Evolutionary conservation across 441 rosid genomes (phyloP).

Genomic region (Eutrema salsugineum): DNA sequence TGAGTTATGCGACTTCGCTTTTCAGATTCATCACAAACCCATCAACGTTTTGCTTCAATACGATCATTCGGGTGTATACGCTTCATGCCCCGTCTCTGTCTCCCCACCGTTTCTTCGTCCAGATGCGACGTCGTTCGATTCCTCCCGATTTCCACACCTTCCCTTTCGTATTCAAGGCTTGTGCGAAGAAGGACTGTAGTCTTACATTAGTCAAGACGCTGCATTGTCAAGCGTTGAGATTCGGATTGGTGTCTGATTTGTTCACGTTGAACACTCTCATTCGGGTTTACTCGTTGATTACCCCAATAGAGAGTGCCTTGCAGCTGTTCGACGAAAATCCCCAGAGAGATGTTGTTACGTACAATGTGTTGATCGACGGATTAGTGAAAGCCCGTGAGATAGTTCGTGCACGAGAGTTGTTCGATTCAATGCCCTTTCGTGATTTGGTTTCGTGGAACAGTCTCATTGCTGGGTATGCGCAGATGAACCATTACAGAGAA

Average conservation of each 20-base stretch:
- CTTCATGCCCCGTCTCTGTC: conserved; percentile 42
- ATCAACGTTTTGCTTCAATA: conserved; percentile 53
- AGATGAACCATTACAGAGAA: conserved; percentile 34
- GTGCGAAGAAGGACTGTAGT: conserved; percentile 30
- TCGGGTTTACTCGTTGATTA: conserved; percentile 26
- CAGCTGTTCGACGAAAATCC: conserved; percentile 49
- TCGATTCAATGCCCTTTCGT: conserved; percentile 48
- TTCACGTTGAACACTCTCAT: conserved; percentile 50
- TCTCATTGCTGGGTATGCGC: conserved; percentile 56
- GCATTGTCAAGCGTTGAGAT: conserved; percentile 46
- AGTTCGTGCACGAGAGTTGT: conserved; percentile 42
- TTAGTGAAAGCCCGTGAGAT: conserved; percentile 46
- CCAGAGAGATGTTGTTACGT: conserved; percentile 49
- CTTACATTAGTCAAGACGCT: conserved; percentile 30
- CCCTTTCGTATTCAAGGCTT: conserved; percentile 66
- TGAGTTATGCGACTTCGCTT: conserved; percentile 36
- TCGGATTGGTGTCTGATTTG: conserved; percentile 49
- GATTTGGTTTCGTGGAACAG: conserved; percentile 71
- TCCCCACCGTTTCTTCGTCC: conserved; percentile 43
- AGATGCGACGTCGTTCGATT: conserved; percentile 49
- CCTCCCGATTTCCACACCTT: conserved; percentile 56
- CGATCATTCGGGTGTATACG: conserved; percentile 45
- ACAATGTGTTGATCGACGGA: conserved; percentile 53
- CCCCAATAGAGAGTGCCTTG: conserved; percentile 27
- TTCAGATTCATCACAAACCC: conserved; percentile 44